Evolutionary conservation across 305 asterid species (phyloP), one percentile per base, ranked within the genome.

Genomic region (Fraxinus floribunda): DNA sequence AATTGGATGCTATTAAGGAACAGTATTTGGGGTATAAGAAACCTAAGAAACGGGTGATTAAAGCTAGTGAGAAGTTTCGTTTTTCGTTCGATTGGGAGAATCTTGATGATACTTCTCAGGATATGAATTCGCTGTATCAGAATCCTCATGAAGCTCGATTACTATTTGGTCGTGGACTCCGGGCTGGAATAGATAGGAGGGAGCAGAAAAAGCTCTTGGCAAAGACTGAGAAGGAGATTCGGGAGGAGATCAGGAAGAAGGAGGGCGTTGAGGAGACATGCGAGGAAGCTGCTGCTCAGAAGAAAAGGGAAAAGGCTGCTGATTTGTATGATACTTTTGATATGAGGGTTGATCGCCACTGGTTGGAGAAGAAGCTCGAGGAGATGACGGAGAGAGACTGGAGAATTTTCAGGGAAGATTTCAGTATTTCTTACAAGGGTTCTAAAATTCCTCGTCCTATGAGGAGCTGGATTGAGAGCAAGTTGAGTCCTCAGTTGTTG

Each of bases 61-160:
- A 88, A 82, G 32, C 32, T 22, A 62, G 71, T 4, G 71, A 62
- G 71, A 88, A 88, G 83, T 88, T 88, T 13, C 78, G 91, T 9
- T 86, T 86, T 62, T 88, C 89, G 0, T 88, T 88, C 20, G 89
- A 88, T n/a, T 88, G 91, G 91, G 89, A 88, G 85, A 88, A 88
- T 75, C 85, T 89, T 0, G 91, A 88, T 82, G 91, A 88, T 57
- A 88, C 91, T 30, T 84, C 88, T 7, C 72, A 87, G 52, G 91
- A 88, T 32, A 86, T 88, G 89, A 86, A 86, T 64, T 7, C 32
- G 5, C 10, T 62, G 71, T 62, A 62, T 20, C 71, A 62, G 15
- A 62, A 22, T 20, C 71, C 71, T 62, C 71, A 62, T 7, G 71
- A 62, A 62, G 71, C 71, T 62, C 32, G 71, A 13, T 13, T 62